Evolutionary conservation across 139 green algal genomes (phyloP).

Genomic region (Asterochloris sp.): DNA sequence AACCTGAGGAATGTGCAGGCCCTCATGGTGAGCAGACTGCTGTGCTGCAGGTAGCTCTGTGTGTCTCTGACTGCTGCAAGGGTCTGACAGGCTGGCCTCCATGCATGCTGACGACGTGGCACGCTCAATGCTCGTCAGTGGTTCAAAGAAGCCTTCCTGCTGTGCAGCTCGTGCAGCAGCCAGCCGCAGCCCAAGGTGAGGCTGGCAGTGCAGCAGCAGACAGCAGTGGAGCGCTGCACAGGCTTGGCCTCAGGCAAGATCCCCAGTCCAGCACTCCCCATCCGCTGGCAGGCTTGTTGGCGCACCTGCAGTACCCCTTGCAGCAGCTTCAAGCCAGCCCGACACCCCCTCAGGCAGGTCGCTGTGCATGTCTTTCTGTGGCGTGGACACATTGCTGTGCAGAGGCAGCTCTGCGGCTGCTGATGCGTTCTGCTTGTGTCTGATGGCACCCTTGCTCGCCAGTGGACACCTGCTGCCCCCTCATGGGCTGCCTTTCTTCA

Average conservation of each 20-base stretch:
- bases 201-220: too few relatives aligned
- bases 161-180: not conserved
- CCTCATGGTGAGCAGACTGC: not conserved
- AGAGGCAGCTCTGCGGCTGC: too few relatives aligned
- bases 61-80: not conserved
- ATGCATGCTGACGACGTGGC: not conserved
- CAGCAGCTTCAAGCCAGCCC: constrained; percentile 33
- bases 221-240: not conserved
- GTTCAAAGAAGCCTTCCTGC: not conserved
- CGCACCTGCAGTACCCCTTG: constrained; percentile 38
- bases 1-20: constrained; percentile 12
- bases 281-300: constrained; percentile 51
- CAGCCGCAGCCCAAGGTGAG: too few relatives aligned
- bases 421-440: not conserved
- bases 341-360: constrained; percentile 20
- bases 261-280: constrained; percentile 26
- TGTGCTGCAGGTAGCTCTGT: not conserved
- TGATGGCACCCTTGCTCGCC: not conserved
- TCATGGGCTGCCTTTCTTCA: not conserved
- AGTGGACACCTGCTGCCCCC: not conserved
- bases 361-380: not conserved
- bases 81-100: not conserved
- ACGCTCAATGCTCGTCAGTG: not conserved
- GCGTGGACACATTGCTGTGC: not conserved
- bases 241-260: not conserved